Evolutionary conservation across 306 rosid genomes (phyloP), one percentile per base, ranked within the genome.

Genomic region (Pueraria montana): DNA sequence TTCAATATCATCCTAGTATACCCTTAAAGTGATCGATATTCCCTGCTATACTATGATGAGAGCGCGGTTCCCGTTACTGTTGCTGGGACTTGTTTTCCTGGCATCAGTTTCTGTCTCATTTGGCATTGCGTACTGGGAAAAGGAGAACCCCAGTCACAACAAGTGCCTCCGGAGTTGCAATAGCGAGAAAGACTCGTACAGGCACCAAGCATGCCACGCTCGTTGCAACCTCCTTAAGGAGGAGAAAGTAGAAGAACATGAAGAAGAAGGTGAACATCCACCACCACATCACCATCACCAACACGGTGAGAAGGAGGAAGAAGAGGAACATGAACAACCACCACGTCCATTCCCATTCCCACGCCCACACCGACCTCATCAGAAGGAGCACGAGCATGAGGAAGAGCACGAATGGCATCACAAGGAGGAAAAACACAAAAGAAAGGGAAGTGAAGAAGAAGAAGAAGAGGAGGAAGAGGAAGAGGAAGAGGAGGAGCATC

Each of bases 61-160:
- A 77, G 46, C 26, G n/a, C 75, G 80, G 56, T 23, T 84, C 21
- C 76, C 86, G n/a, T 5, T 86, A 32, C 50, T 86, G 62, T 27
- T 87, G 79, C 56, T 84, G 17, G 79, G 82, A 30, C 17, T 74
- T 45, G 13, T 82, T 18, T 52, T 78, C 84, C 76, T 87, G 0
- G 80, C 84, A 1, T 78, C 80, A 6, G 79, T 71, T 61, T 66
- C 66, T 10, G 62, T 34, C 21, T 32, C 77, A 2, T 26, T 16
- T 0, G 85, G 64, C 40, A 11, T 45, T 46, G 48, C 68, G 0
- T 63, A 59, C 14, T 6, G 43, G 66, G 46, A 78, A 56, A 30
- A 20, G 3, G 50, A 26, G 67, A 55, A 36, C 12, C 64, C 83
- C 18, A 23, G 36, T 5, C 2, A 32, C 50, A 6, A 13, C 0